Percentiles rank a stretch among this genome's conserved stretches.
phyloP scores from a whole-genome alignment of 2,329 filamentous ascomycete genomes.

The Colletotrichum siamense region DNA sequence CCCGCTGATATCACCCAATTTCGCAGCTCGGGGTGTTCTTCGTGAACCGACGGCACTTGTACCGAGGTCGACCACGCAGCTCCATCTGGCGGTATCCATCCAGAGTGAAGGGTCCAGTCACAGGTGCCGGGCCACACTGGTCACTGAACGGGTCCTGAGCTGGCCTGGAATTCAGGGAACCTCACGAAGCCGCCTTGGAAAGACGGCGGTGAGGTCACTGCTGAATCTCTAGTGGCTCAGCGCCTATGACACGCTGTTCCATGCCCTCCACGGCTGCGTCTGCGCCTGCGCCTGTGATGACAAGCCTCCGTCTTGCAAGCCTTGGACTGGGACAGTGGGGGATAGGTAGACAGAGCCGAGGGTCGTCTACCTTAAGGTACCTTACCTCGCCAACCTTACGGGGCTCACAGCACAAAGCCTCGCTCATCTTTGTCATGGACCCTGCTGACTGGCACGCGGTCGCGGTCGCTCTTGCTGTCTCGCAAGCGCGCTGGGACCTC shows the following conservation, averaged over 20 bases:
- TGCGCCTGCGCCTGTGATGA: background rate
- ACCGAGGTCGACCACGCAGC: constrained; percentile 3
- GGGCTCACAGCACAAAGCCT: background rate
- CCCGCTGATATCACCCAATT: constrained; percentile 10
- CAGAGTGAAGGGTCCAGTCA: background rate
- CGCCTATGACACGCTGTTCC: background rate
- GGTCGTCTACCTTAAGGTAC: background rate
- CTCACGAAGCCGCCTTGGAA: background rate
- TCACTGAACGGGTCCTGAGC: background rate
- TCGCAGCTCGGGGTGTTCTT: background rate
- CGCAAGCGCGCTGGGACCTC: background rate
- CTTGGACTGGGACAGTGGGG: background rate
- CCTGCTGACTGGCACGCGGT: background rate
- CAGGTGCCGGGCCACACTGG: background rate
- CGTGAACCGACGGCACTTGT: background rate
- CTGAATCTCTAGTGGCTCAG: background rate
- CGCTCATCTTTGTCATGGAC: background rate
- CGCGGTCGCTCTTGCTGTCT: background rate
- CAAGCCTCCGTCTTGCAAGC: background rate
- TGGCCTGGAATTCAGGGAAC: background rate
- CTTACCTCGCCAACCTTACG: background rate
- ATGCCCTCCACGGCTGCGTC: background rate
- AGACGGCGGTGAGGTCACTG: background rate
- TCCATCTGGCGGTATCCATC: background rate
- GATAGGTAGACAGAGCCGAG: background rate